phyloP scores from a whole-genome alignment of 1,284 basidiomycete species.

The Prillingera fragicola region DNA sequence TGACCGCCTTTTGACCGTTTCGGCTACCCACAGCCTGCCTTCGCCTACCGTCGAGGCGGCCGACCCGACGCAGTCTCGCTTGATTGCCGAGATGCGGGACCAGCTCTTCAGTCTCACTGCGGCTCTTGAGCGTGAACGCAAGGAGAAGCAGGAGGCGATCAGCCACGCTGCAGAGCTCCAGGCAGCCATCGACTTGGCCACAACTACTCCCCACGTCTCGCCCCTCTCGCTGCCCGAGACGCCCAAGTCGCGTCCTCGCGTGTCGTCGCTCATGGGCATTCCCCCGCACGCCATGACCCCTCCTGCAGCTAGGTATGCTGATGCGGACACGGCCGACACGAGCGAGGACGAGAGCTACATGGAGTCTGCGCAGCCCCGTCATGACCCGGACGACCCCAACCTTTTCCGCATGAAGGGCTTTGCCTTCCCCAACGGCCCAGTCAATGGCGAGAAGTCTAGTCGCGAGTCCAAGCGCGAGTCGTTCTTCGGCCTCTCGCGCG shows the following conservation, averaged over 20 bases:
- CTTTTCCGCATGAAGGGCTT: constrained; percentile 29
- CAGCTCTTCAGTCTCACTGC: constrained; percentile 38
- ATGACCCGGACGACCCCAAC: constrained; percentile 22
- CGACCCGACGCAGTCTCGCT: constrained; percentile 16
- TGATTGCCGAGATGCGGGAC: constrained; percentile 36
- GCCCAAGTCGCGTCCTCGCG: constrained; percentile 15
- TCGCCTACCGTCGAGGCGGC: constrained; percentile 9
- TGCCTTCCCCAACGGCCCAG: constrained; percentile 33
- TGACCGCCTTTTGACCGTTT: constrained; percentile 30
- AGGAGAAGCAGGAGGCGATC: constrained; percentile 25
- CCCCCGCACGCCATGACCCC: constrained; percentile 1
- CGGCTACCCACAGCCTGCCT: constrained; percentile 11
- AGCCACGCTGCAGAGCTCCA: constrained; percentile 19
- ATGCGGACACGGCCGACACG: constrained; percentile 12
- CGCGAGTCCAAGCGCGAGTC: constrained; percentile 34
- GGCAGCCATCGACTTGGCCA: constrained; percentile 10
- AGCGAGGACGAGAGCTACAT: constrained; percentile 7
- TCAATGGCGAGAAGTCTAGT: constrained; percentile 3
- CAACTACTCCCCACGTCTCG: constrained; percentile 11
- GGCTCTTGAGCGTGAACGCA: constrained; percentile 32
- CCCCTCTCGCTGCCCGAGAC: constrained; percentile 12
- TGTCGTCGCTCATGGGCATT: background rate
- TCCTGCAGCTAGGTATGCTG: constrained; percentile 10
- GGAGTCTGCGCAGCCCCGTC: background rate
- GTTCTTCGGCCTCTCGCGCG: constrained; percentile 41